phyloP scores from a whole-genome alignment of 2,329 filamentous ascomycete species.

The Dichotomopilus funicola region DNA sequence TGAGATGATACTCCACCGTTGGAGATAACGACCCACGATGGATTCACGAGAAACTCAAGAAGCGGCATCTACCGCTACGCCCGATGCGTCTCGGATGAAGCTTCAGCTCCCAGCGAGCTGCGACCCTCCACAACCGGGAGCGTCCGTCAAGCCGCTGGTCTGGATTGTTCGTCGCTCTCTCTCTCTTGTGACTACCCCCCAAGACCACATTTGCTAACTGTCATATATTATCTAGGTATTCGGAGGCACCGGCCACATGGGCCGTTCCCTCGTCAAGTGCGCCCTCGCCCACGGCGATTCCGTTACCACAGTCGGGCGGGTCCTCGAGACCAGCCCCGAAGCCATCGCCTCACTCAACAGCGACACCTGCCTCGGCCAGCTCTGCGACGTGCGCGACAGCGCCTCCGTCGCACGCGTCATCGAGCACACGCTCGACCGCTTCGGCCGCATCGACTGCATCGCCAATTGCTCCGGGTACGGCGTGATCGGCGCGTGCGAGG shows the following conservation, averaged over 20 bases:
- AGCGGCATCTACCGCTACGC: conserved; percentile 20
- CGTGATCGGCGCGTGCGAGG: conserved; percentile 91
- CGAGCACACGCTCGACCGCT: conserved; percentile 62
- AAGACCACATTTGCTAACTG: too few species aligned
- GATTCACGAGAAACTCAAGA: conserved; percentile 23
- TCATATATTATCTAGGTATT: conserved; percentile 58
- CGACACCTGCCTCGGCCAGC: conserved; percentile 66
- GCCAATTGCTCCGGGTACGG: conserved; percentile 94
- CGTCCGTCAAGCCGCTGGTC: conserved; percentile 67
- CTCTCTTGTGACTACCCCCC: background rate
- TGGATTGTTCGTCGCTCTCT: conserved; percentile 67
- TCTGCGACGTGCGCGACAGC: conserved; percentile 83
- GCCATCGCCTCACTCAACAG: conserved; percentile 64
- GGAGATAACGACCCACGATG: conserved; percentile 13
- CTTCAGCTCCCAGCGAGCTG: conserved; percentile 73
- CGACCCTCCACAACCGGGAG: conserved; percentile 69
- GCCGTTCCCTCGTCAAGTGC: conserved; percentile 77
- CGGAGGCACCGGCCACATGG: conserved; percentile 95
- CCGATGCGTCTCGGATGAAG: conserved; percentile 26
- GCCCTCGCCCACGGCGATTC: conserved; percentile 75
- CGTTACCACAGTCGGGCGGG: conserved; percentile 79
- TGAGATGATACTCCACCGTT: background rate
- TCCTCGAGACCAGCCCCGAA: conserved; percentile 65
- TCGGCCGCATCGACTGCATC: conserved; percentile 79
- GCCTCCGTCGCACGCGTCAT: conserved; percentile 70